Evolutionary conservation across 305 asterid species (phyloP).

Genomic region (Rubia tinctorum): DNA sequence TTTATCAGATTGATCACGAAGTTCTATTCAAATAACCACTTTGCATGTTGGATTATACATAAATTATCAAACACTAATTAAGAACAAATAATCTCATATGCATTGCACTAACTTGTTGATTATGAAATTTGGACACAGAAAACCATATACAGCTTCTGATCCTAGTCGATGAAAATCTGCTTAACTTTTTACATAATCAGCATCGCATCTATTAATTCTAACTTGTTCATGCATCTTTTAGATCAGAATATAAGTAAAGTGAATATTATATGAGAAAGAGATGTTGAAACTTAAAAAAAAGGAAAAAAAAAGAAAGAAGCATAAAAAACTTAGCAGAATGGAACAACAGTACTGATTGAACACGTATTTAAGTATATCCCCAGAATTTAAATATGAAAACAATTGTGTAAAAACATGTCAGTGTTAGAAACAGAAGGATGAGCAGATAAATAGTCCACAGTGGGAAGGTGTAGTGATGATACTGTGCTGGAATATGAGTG

Average conservation of each 20-base stretch:
- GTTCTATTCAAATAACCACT: too few relatives aligned
- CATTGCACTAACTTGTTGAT: conserved; percentile 58
- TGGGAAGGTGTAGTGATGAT: too few relatives aligned
- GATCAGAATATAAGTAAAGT: conserved; percentile 7
- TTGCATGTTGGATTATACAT: not conserved
- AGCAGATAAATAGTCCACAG: too few relatives aligned
- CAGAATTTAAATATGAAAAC: not conserved
- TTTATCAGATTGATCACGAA: too few relatives aligned
- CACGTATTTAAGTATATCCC: not conserved
- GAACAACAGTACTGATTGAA: not conserved
- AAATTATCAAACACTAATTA: not conserved
- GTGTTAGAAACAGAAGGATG: too few relatives aligned
- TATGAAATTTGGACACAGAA: conserved; percentile 86
- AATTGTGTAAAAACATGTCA: not conserved
- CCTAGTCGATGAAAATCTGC: conserved; percentile 63
- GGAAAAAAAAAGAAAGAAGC: not conserved
- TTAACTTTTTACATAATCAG: conserved; percentile 29
- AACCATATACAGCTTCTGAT: conserved; percentile 63
- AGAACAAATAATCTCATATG: not conserved
- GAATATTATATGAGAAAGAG: conserved; percentile 1
- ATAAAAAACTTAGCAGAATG: not conserved
- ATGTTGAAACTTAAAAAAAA: not conserved
- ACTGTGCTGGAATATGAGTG: too few relatives aligned
- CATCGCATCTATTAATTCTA: conserved; percentile 47
- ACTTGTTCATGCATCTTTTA: conserved; percentile 73